Percentiles rank a stretch among this genome's conserved stretches.
Conservation (phyloP, 2,329 filamentous ascomycete genomes). For the Ascochyta viciae-villosae region DNA sequence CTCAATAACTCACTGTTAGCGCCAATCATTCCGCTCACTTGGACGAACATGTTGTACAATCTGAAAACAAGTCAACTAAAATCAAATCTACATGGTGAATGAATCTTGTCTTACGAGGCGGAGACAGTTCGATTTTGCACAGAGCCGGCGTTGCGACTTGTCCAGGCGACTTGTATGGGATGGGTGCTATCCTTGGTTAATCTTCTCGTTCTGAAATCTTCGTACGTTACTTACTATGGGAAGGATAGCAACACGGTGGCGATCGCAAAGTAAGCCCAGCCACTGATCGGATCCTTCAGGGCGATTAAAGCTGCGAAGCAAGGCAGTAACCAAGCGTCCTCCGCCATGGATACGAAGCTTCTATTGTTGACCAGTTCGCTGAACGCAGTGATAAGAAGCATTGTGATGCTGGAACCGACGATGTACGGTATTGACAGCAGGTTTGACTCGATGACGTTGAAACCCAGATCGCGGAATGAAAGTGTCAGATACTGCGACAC, state of each 20-base stretch:
- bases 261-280: constrained; percentile 57
- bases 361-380: constrained; percentile 20
- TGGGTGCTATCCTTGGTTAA: constrained; percentile 1
- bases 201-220: background rate
- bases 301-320: constrained; percentile 21
- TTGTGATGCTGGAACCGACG: constrained; percentile 18
- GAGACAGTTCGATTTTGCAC: constrained; percentile 16
- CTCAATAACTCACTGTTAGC: constrained; percentile 13
- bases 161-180: constrained; percentile 15
- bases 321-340: constrained; percentile 20
- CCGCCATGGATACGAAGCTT: constrained; percentile 20
- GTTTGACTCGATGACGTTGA: constrained; percentile 67
- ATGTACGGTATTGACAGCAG: constrained; percentile 62
- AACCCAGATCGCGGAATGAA: constrained; percentile 63
- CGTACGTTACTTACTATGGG: constrained; percentile 40
- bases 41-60: constrained; percentile 58
- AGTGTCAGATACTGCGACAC: constrained; percentile 38
- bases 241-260: constrained; percentile 54
- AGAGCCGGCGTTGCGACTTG: constrained; percentile 11
- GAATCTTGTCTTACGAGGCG: background rate
- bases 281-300: constrained; percentile 41
- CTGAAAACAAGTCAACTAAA: background rate
- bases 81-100: background rate
- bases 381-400: constrained; percentile 20
- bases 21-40: constrained; percentile 25